A percentile compares a stretch with the other conserved stretches of the same genome.
Conservation (phyloP, 2,329 filamentous ascomycete genomes). For the Ophiostoma himal-ulmi region DNA sequence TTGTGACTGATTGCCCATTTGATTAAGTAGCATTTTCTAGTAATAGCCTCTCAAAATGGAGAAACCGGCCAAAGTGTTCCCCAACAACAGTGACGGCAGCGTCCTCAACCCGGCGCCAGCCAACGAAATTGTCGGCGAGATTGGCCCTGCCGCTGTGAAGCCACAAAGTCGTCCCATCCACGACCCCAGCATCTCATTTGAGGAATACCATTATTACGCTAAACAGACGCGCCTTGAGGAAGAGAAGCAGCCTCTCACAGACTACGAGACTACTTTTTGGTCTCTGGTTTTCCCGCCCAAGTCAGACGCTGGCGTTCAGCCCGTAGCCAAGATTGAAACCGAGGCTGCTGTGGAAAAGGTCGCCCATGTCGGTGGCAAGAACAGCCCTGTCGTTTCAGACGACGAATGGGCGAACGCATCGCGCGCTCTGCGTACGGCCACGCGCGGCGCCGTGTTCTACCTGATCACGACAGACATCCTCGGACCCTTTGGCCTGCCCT, state of each 20-base stretch:
- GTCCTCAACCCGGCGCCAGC: background rate
- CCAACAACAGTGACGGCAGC: background rate
- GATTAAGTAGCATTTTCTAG: background rate
- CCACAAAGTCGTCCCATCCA: slow-evolving; percentile 26
- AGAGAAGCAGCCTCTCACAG: slow-evolving; percentile 26
- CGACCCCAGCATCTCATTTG: slow-evolving; percentile 33
- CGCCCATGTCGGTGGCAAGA: slow-evolving; percentile 19
- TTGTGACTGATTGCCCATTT: background rate
- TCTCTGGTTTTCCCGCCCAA: slow-evolving; percentile 28
- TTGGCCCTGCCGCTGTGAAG: slow-evolving; percentile 8
- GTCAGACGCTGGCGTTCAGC: slow-evolving; percentile 24
- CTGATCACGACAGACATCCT: slow-evolving; percentile 46
- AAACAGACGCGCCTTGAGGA: slow-evolving; percentile 33
- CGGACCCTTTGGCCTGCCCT: slow-evolving; percentile 39
- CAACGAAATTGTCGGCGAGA: background rate
- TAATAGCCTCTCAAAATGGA: background rate
- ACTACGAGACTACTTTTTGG: slow-evolving; percentile 26
- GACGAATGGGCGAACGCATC: slow-evolving; percentile 45
- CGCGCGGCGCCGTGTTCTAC: slow-evolving; percentile 43
- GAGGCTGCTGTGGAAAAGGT: slow-evolving; percentile 15
- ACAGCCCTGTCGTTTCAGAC: slow-evolving; percentile 30
- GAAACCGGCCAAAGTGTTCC: background rate
- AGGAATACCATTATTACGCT: slow-evolving; percentile 36
- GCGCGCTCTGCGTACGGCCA: slow-evolving; percentile 42
- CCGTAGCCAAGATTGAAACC: slow-evolving; percentile 10